A percentile compares a stretch with the other conserved stretches of the same genome.
These are phyloP conservation scores for Amanita exitialis DNA, from an alignment of 768 basidiomycete genomes.

Conservation along the genomic window DNA sequence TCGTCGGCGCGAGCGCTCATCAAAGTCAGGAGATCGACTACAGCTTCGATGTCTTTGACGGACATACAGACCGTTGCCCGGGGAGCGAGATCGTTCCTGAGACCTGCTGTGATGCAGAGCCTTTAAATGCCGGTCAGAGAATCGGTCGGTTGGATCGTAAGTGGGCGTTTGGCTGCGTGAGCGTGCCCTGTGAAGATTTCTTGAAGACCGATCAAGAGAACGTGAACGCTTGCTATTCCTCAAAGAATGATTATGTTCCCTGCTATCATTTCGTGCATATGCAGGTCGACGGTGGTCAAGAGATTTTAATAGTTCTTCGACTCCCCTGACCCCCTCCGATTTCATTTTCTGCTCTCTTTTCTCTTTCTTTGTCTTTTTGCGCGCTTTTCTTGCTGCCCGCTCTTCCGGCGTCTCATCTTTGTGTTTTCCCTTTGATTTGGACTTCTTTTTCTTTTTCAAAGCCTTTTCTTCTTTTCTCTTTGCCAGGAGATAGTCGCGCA, in stretches of 20 bases:
- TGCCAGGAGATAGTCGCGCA: conserved; percentile 84
- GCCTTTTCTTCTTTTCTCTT: conserved; percentile 66
- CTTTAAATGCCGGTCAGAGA: not conserved
- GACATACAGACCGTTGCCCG: not conserved
- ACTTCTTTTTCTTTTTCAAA: conserved; percentile 51
- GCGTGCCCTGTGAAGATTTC: conserved; percentile 11
- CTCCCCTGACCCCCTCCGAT: conserved; percentile 54
- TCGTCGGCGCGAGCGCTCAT: not conserved
- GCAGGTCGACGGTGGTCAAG: conserved; percentile 27
- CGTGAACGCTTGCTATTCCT: conserved; percentile 5
- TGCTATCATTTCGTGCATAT: conserved; percentile 7
- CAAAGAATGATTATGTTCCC: too few species aligned
- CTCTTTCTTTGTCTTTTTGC: conserved; percentile 59
- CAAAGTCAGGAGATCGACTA: not conserved
- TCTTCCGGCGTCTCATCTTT: conserved; percentile 77
- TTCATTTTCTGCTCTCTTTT: conserved; percentile 32
- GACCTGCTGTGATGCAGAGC: not conserved
- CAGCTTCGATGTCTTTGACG: not conserved
- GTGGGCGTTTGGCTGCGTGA: conserved; percentile 5
- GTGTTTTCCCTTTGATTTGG: conserved; percentile 55
- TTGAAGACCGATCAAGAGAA: conserved; percentile 17
- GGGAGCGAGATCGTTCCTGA: not conserved
- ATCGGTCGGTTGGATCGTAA: not conserved
- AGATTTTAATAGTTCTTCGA: conserved; percentile 53
- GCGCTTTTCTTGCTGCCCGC: conserved; percentile 62